Evolutionary conservation across 2,329 filamentous ascomycete genomes (phyloP), one percentile per base, ranked within the genome.

Genomic region (Exutisphaerella laricina): DNA sequence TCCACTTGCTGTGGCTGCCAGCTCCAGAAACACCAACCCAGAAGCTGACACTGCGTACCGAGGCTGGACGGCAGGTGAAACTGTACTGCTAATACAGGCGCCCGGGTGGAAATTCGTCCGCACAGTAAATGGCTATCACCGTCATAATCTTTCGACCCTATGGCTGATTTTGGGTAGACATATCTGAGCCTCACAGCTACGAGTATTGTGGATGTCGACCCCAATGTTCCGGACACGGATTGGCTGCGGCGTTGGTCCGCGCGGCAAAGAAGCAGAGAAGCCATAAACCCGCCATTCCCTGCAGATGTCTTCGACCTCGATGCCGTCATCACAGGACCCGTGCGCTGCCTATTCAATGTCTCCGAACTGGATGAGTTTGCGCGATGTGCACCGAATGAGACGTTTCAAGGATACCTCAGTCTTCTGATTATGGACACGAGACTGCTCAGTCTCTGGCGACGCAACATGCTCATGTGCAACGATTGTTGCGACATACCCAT

Each of bases 131-230:
- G 25, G 8, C 13, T 13, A 16, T 25, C 9, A 14, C 10, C 18
- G 10, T 5, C 20, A 4, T 14, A 7, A 14, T 8, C 16, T 4
- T n/a, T 5, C n/a, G 29, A 14, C 26, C 8, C 2, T 1, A 32
- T 38, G 18, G 23, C 42, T 53, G 14, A 53, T 41, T 17, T 5
- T n/a, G 1, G n/a, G 16, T 26, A 60, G 50, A 53, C 56, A 4
- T 61, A 62, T 42, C 50, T 63, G 7, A 58, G 64, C 12, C 47
- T 70, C n/a, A 65, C 60, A 12, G 57, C 64, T 22, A 71, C 70
- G 12, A 74, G 77, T 1, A 63, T 65, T 48, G 49, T 82, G 8
- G 73, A 81, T 44, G 64, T 81, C 20, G 69, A 82, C 48, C 78
- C 79, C 0, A 55, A 65, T 2, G 71, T 76, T 23, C 60, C 63